Evolutionary conservation across 495 filamentous ascomycete genomes (phyloP).

Genomic region (Tetracladium setigerum): DNA sequence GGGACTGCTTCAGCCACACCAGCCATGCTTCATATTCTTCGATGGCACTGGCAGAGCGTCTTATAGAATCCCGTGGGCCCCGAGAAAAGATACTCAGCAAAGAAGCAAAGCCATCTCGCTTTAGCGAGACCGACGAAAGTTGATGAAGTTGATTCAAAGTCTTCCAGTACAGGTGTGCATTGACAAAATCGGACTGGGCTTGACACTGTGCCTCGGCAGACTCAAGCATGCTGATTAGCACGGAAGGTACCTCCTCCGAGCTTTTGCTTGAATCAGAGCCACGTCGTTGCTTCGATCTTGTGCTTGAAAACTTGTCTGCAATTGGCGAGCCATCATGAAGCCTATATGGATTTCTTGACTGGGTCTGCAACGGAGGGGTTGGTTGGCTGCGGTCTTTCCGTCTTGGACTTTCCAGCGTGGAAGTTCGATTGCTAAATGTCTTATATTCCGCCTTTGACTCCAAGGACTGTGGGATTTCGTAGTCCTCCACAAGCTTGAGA

Average conservation of each 20-base stretch:
- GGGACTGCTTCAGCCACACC: slow-evolving; percentile 65
- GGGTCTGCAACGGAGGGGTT: slow-evolving; percentile 9
- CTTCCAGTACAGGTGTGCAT: slow-evolving; percentile 61
- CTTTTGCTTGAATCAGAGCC: slow-evolving; percentile 17
- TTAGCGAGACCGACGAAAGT: slow-evolving; percentile 54
- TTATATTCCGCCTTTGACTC: slow-evolving; percentile 46
- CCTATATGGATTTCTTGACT: slow-evolving; percentile 48
- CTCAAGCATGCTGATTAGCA: slow-evolving; percentile 60
- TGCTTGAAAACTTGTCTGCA: slow-evolving; percentile 20
- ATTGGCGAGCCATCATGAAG: slow-evolving; percentile 27
- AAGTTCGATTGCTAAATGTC: slow-evolving; percentile 55
- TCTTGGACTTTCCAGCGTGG: slow-evolving; percentile 13
- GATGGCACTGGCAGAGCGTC: slow-evolving; percentile 55
- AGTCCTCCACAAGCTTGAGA: slow-evolving; percentile 72
- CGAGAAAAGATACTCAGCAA: slow-evolving; percentile 65
- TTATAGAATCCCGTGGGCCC: slow-evolving; percentile 59
- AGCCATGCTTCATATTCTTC: slow-evolving; percentile 72
- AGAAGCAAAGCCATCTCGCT: slow-evolving; percentile 55
- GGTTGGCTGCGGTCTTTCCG: slow-evolving; percentile 17
- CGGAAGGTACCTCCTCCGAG: slow-evolving; percentile 27
- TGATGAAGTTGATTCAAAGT: slow-evolving; percentile 56
- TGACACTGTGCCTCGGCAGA: slow-evolving; percentile 59
- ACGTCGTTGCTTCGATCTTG: slow-evolving; percentile 10
- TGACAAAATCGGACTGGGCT: slow-evolving; percentile 62
- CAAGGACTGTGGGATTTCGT: slow-evolving; percentile 59